Percentiles rank a stretch among this genome's conserved stretches.
These are phyloP conservation scores for Metarhizium humberi DNA, from an alignment of 2,329 filamentous ascomycete genomes.

Conservation along the genomic window DNA sequence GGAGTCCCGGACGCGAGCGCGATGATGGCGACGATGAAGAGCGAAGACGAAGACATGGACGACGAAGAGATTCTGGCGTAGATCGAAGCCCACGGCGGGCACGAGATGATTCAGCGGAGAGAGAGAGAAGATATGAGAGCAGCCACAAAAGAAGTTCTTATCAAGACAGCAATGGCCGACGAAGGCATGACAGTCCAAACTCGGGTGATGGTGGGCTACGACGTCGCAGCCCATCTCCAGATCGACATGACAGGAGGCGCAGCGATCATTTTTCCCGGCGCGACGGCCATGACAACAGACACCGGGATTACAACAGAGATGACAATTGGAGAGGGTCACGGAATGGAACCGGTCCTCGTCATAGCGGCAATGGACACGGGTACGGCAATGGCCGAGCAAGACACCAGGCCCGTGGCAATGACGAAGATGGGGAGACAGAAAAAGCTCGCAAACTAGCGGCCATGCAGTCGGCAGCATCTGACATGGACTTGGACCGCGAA, in stretches of 20 bases:
- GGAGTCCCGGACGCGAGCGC: conserved; percentile 27
- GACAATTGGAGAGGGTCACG: neutral
- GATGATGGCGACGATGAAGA: conserved; percentile 13
- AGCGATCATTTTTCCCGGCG: neutral
- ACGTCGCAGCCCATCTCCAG: neutral
- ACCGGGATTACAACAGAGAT: conserved; percentile 4
- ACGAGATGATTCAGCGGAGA: conserved; percentile 12
- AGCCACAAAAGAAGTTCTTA: conserved; percentile 8
- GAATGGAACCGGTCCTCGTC: neutral
- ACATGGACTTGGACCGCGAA: conserved; percentile 62
- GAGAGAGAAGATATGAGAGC: conserved; percentile 10
- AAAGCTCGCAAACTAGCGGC: conserved; percentile 59
- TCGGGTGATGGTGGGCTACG: neutral
- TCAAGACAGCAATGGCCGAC: conserved; percentile 21
- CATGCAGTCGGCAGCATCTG: conserved; percentile 62
- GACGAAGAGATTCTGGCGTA: conserved; percentile 14
- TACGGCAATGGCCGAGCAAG: conserved; percentile 3
- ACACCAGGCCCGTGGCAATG: neutral
- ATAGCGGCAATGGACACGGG: conserved; percentile 10
- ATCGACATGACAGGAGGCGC: neutral
- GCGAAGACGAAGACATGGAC: conserved; percentile 8
- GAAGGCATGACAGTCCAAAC: conserved; percentile 5
- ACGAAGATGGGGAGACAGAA: conserved; percentile 39
- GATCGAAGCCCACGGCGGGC: conserved; percentile 13
- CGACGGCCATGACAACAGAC: conserved; percentile 7